Evolutionary conservation across 805 yeast species (phyloP).

Genomic region (Lipomyces orientalis): DNA sequence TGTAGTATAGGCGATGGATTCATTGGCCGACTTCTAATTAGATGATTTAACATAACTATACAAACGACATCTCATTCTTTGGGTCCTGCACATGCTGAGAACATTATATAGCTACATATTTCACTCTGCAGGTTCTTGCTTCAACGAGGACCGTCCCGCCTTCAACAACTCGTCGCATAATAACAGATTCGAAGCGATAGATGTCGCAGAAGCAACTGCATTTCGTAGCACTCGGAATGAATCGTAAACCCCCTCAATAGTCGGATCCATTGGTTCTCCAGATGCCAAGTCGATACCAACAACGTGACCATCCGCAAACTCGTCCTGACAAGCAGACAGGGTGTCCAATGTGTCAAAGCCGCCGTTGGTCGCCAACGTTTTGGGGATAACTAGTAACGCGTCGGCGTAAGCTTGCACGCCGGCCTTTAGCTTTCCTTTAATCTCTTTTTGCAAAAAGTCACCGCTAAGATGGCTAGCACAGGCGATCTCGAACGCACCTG

Average conservation of each 20-base stretch:
- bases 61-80: neutral
- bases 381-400: slow-evolving; percentile 87
- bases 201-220: slow-evolving; percentile 89
- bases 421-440: slow-evolving; percentile 83
- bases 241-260: slow-evolving; percentile 95
- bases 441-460: slow-evolving; percentile 59
- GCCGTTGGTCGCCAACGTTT: slow-evolving; percentile 88
- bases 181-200: slow-evolving; percentile 88
- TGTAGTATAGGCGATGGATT: neutral
- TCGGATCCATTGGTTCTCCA: slow-evolving; percentile 96
- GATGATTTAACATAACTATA: neutral
- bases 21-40: neutral
- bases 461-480: slow-evolving; percentile 70
- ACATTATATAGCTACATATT: neutral
- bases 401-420: slow-evolving; percentile 95
- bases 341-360: slow-evolving; percentile 94
- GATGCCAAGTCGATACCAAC: slow-evolving; percentile 90
- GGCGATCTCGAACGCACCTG: slow-evolving; percentile 91
- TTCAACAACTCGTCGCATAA: slow-evolving; percentile 94
- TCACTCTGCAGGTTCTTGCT: slow-evolving; percentile 51
- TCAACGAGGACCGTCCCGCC: slow-evolving; percentile 94
- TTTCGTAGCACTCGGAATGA: slow-evolving; percentile 92
- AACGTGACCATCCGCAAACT: slow-evolving; percentile 67
- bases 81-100: neutral
- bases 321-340: slow-evolving; percentile 87